A percentile compares a stretch with the other conserved stretches of the same genome.
Conservation (phyloP, 148 eudicot genomes). For the Chenopodium quinoa region DNA sequence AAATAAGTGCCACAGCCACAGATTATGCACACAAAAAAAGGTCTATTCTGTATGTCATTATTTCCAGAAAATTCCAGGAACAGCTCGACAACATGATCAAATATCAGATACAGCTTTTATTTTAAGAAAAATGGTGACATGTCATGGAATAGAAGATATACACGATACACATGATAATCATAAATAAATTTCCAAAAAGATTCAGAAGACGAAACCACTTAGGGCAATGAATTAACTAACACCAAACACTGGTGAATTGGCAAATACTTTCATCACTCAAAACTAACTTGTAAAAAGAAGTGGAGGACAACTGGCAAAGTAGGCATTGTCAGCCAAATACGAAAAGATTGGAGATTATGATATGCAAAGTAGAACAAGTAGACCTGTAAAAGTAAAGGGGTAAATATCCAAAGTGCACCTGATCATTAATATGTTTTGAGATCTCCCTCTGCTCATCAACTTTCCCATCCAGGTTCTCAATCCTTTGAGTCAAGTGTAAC, state of each 20-base stretch:
- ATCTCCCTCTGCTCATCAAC: conserved; percentile 74
- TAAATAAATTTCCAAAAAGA: not conserved
- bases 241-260: not conserved
- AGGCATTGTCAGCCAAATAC: not conserved
- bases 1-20: too few species aligned
- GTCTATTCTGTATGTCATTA: not conserved
- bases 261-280: not conserved
- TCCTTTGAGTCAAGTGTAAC: conserved; percentile 75
- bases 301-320: not conserved
- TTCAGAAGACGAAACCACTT: not conserved
- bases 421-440: conserved; percentile 56
- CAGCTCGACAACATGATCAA: not conserved
- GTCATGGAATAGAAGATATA: not conserved
- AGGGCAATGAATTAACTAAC: not conserved
- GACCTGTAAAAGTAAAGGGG: not conserved
- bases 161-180: not conserved
- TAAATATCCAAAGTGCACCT: conserved; percentile 37
- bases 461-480: conserved; percentile 79
- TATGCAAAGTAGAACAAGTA: not conserved
- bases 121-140: not conserved
- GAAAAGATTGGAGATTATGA: not conserved
- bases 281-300: not conserved
- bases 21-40: not conserved
- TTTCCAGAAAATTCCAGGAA: not conserved
- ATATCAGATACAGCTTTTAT: not conserved